phyloP scores from a whole-genome alignment of 495 filamentous ascomycete genomes.

The Mytilinidion resinicola region DNA sequence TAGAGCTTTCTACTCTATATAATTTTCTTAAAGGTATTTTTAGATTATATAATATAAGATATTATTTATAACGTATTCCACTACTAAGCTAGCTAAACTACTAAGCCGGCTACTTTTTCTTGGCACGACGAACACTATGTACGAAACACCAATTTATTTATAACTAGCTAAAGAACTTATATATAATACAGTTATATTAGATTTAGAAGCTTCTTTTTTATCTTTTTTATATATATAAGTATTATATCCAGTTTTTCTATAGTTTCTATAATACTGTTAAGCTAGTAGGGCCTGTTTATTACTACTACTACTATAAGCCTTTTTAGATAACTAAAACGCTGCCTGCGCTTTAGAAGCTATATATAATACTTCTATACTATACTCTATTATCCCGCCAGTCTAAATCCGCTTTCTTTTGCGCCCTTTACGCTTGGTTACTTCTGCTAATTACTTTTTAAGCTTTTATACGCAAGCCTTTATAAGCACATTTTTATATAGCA shows the following conservation, averaged over 20 bases:
- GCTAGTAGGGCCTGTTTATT: constrained; percentile 3
- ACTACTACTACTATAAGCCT: constrained; percentile 12
- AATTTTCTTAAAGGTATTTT: neutral
- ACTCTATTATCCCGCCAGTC: too few relatives aligned
- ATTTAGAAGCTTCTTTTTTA: constrained; percentile 14
- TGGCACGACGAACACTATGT: neutral
- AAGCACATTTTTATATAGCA: constrained; percentile 6
- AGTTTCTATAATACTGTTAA: constrained; percentile 14
- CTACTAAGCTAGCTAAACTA: too few relatives aligned
- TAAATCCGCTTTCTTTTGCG: too few relatives aligned
- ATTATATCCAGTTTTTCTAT: constrained; percentile 13
- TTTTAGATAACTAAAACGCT: constrained; percentile 6
- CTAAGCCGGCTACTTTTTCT: too few relatives aligned
- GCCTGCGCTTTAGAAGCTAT: constrained; percentile 3
- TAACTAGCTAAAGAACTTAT: constrained; percentile 4
- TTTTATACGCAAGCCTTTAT: constrained; percentile 1
- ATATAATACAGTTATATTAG: constrained; percentile 8
- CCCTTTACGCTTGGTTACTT: constrained; percentile 6
- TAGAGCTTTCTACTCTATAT: neutral
- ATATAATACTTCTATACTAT: constrained; percentile 2
- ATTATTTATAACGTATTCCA: too few relatives aligned
- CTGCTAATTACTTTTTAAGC: constrained; percentile 19
- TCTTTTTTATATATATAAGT: constrained; percentile 10
- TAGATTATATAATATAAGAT: neutral
- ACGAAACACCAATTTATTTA: constrained; percentile 1